A percentile compares a stretch with the other conserved stretches of the same genome.
phyloP scores from a whole-genome alignment of 768 basidiomycete species.

The Exsudoporus frostii region DNA sequence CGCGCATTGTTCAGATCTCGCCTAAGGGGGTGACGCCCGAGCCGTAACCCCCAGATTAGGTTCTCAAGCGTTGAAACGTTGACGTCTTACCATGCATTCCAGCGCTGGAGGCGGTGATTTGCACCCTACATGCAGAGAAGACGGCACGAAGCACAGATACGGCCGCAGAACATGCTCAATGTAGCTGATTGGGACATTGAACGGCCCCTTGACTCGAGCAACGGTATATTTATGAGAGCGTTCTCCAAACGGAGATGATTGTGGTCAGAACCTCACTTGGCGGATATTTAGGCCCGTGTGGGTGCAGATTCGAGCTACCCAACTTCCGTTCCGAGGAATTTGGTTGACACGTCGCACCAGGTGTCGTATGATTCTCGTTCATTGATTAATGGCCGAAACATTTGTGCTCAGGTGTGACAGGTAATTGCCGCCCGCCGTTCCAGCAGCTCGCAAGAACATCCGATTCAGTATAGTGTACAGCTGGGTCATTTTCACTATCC shows the following conservation, averaged over 20 bases:
- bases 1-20: background rate
- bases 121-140: background rate
- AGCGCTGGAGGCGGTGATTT: background rate
- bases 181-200: background rate
- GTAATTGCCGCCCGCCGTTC: background rate
- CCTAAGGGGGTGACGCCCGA: background rate
- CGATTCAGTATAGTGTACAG: no score
- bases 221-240: background rate
- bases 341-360: background rate
- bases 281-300: constrained; percentile 7
- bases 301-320: background rate
- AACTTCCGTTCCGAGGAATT: background rate
- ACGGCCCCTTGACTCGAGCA: background rate
- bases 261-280: background rate
- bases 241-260: constrained; percentile 9
- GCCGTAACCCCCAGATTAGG: no score
- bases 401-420: background rate
- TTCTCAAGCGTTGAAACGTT: background rate
- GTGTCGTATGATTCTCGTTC: background rate
- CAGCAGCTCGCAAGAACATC: background rate
- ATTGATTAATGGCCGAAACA: background rate
- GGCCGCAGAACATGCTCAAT: background rate
- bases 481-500: background rate
- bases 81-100: background rate
- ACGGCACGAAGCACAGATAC: background rate